phyloP scores from a whole-genome alignment of 2,329 filamentous ascomycete species.

The Remersonia thermophila region DNA sequence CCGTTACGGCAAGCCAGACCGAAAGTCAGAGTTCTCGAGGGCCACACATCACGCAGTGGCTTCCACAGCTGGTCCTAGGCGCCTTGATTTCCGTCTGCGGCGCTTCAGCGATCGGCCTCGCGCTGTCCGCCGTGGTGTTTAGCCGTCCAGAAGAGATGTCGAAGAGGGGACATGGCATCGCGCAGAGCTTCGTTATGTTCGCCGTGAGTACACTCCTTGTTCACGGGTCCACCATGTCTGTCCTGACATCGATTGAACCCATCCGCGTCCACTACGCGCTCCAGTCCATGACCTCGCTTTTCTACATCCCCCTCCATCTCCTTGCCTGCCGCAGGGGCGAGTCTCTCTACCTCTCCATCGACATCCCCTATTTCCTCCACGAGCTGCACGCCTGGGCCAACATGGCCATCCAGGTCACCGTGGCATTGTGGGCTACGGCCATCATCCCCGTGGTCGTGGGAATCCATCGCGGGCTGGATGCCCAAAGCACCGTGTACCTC shows the following conservation, averaged over 20 bases:
- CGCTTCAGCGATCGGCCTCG: slow-evolving; percentile 5
- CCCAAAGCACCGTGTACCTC: slow-evolving; percentile 8
- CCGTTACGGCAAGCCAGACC: not conserved
- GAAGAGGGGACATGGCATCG: slow-evolving; percentile 4
- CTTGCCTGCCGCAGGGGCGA: slow-evolving; percentile 17
- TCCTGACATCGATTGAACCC: too few relatives aligned
- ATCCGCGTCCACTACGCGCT: too few relatives aligned
- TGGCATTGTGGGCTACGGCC: slow-evolving; percentile 20
- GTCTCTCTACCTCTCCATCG: slow-evolving; percentile 11
- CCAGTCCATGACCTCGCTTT: slow-evolving; percentile 21
- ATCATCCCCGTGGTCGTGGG: slow-evolving; percentile 19
- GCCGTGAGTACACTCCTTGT: slow-evolving; percentile 5
- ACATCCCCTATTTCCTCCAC: slow-evolving; percentile 17
- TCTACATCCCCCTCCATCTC: slow-evolving; percentile 23
- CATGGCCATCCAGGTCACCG: slow-evolving; percentile 19
- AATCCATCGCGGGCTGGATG: slow-evolving; percentile 5
- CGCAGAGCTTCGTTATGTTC: slow-evolving; percentile 13
- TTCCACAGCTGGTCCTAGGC: slow-evolving; percentile 5
- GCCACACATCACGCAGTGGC: slow-evolving; percentile 3
- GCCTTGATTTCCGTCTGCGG: slow-evolving; percentile 3
- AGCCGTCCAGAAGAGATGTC: slow-evolving; percentile 2
- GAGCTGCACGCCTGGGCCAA: slow-evolving; percentile 22
- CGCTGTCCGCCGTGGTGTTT: slow-evolving; percentile 9
- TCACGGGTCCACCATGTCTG: not conserved
- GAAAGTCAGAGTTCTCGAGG: slow-evolving; percentile 7